These are phyloP conservation scores for Coffea canephora DNA, from an alignment of 257 asterid species.

Conservation along the genomic window DNA sequence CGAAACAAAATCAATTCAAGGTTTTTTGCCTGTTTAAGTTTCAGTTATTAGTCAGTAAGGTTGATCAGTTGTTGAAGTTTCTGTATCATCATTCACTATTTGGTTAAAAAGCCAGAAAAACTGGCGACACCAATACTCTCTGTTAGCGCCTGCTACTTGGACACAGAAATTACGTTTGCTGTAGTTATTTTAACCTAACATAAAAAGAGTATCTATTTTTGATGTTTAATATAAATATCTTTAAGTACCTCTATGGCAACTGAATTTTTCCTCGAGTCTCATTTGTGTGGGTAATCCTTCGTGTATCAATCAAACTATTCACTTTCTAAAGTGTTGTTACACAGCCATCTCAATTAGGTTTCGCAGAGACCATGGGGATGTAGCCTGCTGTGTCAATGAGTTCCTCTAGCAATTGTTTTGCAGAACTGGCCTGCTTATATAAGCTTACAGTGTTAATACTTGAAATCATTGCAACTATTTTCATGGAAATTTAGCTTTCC, in stretches of 20 bases:
- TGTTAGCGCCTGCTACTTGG: neutral
- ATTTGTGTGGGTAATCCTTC: neutral
- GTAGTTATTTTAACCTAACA: neutral
- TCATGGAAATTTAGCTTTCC: neutral
- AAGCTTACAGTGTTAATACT: neutral
- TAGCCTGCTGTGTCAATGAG: neutral
- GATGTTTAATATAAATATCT: neutral
- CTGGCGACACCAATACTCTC: neutral
- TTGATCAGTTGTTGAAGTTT: conserved; percentile 4
- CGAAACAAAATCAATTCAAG: conserved; percentile 64
- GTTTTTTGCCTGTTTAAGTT: conserved; percentile 35
- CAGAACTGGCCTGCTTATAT: neutral
- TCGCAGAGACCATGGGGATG: neutral
- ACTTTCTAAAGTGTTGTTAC: neutral
- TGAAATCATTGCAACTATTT: neutral
- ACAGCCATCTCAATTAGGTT: neutral
- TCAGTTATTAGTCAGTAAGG: neutral
- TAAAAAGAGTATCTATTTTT: neutral
- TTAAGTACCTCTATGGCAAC: neutral
- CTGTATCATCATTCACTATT: neutral
- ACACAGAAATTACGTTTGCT: neutral
- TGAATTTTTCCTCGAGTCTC: neutral
- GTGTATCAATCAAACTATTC: neutral
- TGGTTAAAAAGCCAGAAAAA: neutral
- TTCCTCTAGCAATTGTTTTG: neutral